Conservation (phyloP, 177 flowering plant species). For the Vitis hybrid region DNA sequence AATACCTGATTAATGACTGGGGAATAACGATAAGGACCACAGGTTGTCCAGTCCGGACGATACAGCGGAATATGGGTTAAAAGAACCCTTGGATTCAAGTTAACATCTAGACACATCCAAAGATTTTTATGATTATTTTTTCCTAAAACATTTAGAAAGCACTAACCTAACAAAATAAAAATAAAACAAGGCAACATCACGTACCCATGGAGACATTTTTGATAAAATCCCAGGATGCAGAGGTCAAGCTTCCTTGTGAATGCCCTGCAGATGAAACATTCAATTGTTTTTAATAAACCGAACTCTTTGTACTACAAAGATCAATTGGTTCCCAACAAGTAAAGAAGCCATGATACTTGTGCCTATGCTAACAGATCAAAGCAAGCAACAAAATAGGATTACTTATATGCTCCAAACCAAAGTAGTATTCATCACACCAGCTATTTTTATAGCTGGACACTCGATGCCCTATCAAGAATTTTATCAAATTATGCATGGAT, state of each 20-base stretch:
- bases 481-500: too few relatives aligned
- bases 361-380: too few relatives aligned
- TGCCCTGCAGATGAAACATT: conserved; percentile 42
- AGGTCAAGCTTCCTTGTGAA: conserved; percentile 35
- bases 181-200: conserved; percentile 8
- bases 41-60: conserved; percentile 70
- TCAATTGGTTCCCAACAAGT: too few relatives aligned
- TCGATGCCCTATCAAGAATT: not conserved
- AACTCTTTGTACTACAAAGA: not conserved
- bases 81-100: conserved; percentile 53
- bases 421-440: too few relatives aligned
- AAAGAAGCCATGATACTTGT: too few relatives aligned
- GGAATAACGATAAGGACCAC: conserved; percentile 77
- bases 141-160: not conserved
- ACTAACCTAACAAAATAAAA: not conserved
- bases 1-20: conserved; percentile 77
- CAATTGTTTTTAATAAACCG: not conserved
- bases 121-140: not conserved
- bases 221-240: conserved; percentile 62
- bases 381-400: too few relatives aligned
- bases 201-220: conserved; percentile 64
- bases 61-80: conserved; percentile 89
- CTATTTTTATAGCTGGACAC: not conserved
- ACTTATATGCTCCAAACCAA: too few relatives aligned
- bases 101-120: conserved; percentile 35